Evolutionary conservation across 2,329 filamentous ascomycete genomes (phyloP).

Genomic region (Raffaelea arxii): DNA sequence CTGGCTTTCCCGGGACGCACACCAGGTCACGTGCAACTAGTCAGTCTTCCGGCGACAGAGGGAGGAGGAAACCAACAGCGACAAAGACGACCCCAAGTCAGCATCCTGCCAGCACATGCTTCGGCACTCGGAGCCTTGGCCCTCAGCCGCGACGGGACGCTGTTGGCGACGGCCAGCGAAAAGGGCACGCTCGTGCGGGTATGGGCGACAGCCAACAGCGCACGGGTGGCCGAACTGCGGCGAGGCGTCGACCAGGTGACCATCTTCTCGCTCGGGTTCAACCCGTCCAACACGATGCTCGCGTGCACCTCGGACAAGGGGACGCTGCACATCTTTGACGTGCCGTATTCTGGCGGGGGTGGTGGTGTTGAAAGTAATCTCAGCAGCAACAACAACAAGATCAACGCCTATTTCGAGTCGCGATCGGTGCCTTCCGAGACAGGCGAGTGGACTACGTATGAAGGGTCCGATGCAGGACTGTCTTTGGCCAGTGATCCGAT

Average conservation of each 20-base stretch:
- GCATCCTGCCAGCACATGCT: conserved; percentile 86
- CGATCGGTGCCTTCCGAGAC: not conserved
- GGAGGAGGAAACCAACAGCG: no score
- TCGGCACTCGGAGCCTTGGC: conserved; percentile 68
- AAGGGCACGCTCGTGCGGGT: conserved; percentile 84
- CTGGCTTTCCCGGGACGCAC: conserved; percentile 81
- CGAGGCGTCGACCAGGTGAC: conserved; percentile 81
- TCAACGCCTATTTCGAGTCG: no score
- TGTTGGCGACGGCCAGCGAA: conserved; percentile 85
- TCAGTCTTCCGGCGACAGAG: conserved; percentile 50
- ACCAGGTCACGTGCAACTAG: conserved; percentile 78
- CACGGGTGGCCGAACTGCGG: conserved; percentile 73
- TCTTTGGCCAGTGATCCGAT: conserved; percentile 5
- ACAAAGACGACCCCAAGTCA: conserved; percentile 82
- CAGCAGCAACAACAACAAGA: no score
- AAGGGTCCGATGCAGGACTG: conserved; percentile 9
- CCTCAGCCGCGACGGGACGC: conserved; percentile 67
- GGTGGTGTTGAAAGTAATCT: no score
- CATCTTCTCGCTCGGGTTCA: conserved; percentile 83
- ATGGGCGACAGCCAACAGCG: conserved; percentile 71
- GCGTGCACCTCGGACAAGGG: conserved; percentile 96
- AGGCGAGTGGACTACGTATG: conserved; percentile 12
- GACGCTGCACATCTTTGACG: conserved; percentile 86
- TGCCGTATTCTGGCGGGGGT: not conserved
- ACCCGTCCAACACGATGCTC: conserved; percentile 66